These are phyloP conservation scores for Tolypocladium guangdongense DNA, from an alignment of 2,329 filamentous ascomycete species.

Conservation along the genomic window DNA sequence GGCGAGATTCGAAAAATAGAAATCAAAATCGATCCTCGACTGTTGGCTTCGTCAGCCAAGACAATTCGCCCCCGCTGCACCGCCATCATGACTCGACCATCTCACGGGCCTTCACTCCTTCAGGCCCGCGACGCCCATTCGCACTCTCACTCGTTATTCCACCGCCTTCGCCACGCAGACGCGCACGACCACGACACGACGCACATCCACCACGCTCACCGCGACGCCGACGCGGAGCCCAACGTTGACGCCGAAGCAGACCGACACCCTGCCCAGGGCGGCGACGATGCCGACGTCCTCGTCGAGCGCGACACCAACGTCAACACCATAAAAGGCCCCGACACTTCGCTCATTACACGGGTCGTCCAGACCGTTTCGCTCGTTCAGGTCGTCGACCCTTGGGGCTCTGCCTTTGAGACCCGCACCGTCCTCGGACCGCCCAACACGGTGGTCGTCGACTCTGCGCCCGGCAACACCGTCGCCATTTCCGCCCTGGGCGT, in stretches of 20 bases:
- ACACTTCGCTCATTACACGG: constrained; percentile 24
- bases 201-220: constrained; percentile 4
- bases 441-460: constrained; percentile 25
- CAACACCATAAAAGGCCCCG: background rate
- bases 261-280: background rate
- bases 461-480: constrained; percentile 25
- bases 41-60: background rate
- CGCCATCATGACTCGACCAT: constrained; percentile 22
- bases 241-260: background rate
- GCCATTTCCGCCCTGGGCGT: constrained; percentile 17
- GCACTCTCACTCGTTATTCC: constrained; percentile 8
- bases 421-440: constrained; percentile 30
- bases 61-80: background rate
- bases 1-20: background rate
- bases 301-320: constrained; percentile 1
- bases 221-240: constrained; percentile 7
- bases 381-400: constrained; percentile 38
- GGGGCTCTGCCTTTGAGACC: constrained; percentile 32
- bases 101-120: constrained; percentile 26
- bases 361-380: constrained; percentile 46
- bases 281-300: no score
- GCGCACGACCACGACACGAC: constrained; percentile 6
- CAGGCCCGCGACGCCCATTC: constrained; percentile 18
- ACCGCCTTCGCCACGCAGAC: constrained; percentile 6
- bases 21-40: background rate